These are phyloP conservation scores for Colletotrichum plurivorum DNA, from an alignment of 2,329 filamentous ascomycete genomes.

Conservation along the genomic window DNA sequence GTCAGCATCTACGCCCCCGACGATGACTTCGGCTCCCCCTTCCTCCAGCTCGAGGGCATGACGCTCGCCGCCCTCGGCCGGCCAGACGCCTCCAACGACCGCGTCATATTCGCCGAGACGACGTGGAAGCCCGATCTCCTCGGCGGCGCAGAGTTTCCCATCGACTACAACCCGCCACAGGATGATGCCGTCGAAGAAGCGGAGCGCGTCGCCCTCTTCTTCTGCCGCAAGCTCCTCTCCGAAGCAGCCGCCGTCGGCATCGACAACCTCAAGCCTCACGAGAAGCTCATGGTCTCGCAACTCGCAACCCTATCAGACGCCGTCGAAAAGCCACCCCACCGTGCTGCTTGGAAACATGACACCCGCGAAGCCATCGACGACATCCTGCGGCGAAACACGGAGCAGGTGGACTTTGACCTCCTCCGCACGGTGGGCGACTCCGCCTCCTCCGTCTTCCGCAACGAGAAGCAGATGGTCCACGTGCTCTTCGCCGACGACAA, in stretches of 20 bases:
- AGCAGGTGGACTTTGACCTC: constrained; percentile 19
- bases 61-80: constrained; percentile 6
- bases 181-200: constrained; percentile 1
- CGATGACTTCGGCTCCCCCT: neutral
- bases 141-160: neutral
- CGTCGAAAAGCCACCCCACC: neutral
- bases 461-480: constrained; percentile 22
- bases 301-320: neutral
- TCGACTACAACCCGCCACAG: constrained; percentile 11
- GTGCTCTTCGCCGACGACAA: constrained; percentile 25
- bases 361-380: constrained; percentile 4
- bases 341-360: neutral
- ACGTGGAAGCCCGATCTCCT: constrained; percentile 1
- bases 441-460: constrained; percentile 4
- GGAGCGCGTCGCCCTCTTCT: constrained; percentile 21
- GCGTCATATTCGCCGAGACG: constrained; percentile 18
- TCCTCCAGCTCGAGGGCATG: constrained; percentile 17
- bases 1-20: constrained; percentile 17
- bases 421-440: constrained; percentile 9
- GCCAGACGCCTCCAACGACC: constrained; percentile 13
- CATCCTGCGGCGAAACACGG: neutral
- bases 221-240: neutral
- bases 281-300: constrained; percentile 8
- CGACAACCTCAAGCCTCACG: constrained; percentile 8
- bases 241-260: constrained; percentile 6